Evolutionary conservation across 805 yeast genomes (phyloP).

Genomic region (Zygosaccharomyces bailii): DNA sequence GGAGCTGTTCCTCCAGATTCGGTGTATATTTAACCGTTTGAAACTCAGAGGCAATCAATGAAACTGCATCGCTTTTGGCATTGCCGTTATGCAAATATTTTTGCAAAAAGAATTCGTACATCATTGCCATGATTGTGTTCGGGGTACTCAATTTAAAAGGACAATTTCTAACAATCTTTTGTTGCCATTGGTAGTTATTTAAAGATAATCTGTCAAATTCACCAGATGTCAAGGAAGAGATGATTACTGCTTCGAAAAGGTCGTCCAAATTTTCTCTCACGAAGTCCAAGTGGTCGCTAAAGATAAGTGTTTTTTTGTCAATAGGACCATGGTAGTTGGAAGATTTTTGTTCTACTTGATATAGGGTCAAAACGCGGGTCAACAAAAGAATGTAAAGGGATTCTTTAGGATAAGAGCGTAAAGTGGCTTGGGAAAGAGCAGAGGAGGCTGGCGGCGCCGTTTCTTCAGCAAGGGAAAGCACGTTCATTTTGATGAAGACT

Average conservation of each 20-base stretch:
- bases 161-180: constrained; percentile 46
- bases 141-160: constrained; percentile 61
- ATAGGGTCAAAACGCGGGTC: constrained; percentile 47
- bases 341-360: constrained; percentile 48
- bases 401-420: constrained; percentile 41
- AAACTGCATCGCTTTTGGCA: constrained; percentile 32
- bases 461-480: constrained; percentile 38
- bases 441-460: constrained; percentile 33
- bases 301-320: constrained; percentile 60
- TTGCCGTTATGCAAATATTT: constrained; percentile 36
- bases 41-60: constrained; percentile 30
- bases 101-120: constrained; percentile 36
- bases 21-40: constrained; percentile 30
- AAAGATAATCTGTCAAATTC: constrained; percentile 54
- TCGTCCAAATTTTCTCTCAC: constrained; percentile 50
- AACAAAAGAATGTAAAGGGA: constrained; percentile 41
- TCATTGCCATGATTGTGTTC: constrained; percentile 55
- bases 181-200: constrained; percentile 53
- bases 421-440: constrained; percentile 37
- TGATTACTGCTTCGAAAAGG: constrained; percentile 49
- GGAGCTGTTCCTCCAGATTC: constrained; percentile 31
- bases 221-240: constrained; percentile 51
- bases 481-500: constrained; percentile 44
- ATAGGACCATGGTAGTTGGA: constrained; percentile 65
- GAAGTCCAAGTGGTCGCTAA: constrained; percentile 60